Percentiles rank a stretch among this genome's conserved stretches.
phyloP scores from a whole-genome alignment of 2,329 filamentous ascomycete genomes.

The Epichloe brachyelytri region DNA sequence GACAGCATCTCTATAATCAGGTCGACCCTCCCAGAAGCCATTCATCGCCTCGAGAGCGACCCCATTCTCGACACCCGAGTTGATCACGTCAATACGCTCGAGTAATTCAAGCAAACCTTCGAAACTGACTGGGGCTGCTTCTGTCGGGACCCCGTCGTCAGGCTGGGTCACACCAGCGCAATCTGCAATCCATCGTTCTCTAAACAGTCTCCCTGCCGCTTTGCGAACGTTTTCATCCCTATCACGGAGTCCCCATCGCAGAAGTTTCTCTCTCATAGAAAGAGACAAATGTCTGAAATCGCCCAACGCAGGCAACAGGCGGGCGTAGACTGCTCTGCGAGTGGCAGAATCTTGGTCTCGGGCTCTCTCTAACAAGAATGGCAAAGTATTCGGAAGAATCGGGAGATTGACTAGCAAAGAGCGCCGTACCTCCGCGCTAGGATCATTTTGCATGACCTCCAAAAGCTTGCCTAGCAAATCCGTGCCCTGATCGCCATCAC shows the following conservation, averaged over 20 bases:
- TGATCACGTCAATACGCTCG: conserved; percentile 86
- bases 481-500: conserved; percentile 47
- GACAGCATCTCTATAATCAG: conserved; percentile 64
- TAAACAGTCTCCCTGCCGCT: conserved; percentile 78
- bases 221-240: conserved; percentile 90
- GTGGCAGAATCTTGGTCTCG: conserved; percentile 79
- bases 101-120: conserved; percentile 82
- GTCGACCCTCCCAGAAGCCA: conserved; percentile 88
- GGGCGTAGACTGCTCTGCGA: conserved; percentile 73
- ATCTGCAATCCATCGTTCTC: conserved; percentile 95
- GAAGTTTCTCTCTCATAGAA: conserved; percentile 86
- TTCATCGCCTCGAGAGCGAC: conserved; percentile 90
- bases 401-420: conserved; percentile 86
- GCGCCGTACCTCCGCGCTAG: conserved; percentile 82
- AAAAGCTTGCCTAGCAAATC: conserved; percentile 73
- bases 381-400: conserved; percentile 67
- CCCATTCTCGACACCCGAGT: conserved; percentile 78
- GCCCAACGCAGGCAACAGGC: conserved; percentile 73
- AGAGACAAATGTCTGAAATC: conserved; percentile 91
- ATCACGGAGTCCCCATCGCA: conserved; percentile 89
- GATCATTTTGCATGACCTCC: conserved; percentile 83
- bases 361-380: conserved; percentile 79
- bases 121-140: conserved; percentile 53
- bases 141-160: conserved; percentile 40
- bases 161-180: conserved; percentile 59